These are phyloP conservation scores for Aaosphaeria pasadenensis DNA, from an alignment of 2,329 filamentous ascomycete genomes.

Conservation along the genomic window DNA sequence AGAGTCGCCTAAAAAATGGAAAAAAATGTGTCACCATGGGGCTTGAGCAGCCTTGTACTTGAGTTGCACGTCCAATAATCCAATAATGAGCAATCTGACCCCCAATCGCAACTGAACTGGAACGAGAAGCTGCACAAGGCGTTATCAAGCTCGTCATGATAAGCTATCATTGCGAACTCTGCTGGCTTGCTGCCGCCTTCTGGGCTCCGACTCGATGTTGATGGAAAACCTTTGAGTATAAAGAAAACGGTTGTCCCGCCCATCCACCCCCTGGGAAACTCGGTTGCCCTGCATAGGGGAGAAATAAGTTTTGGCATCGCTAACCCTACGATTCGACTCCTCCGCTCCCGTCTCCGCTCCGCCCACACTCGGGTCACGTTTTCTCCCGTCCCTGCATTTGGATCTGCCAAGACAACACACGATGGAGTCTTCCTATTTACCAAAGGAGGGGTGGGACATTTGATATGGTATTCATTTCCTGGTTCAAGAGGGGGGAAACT, in stretches of 20 bases:
- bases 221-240: conserved; percentile 9
- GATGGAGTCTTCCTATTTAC: no score
- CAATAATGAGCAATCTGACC: conserved; percentile 14
- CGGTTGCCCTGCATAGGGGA: no score
- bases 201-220: not conserved
- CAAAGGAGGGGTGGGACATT: no score
- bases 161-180: conserved; percentile 21
- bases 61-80: conserved; percentile 12
- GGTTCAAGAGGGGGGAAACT: no score
- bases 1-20: conserved; percentile 15
- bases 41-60: conserved; percentile 17
- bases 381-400: no score
- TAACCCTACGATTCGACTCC: no score
- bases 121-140: conserved; percentile 12
- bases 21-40: conserved; percentile 11
- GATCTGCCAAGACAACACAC: no score
- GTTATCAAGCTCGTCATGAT: conserved; percentile 39
- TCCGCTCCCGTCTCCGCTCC: no score
- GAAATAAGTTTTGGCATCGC: no score
- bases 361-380: no score
- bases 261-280: not conserved
- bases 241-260: conserved; percentile 7
- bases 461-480: no score
- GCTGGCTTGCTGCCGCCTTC: not conserved
- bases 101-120: conserved; percentile 16